Evolutionary conservation across 192 early-diverging fungal species (phyloP), one percentile per base, ranked within the genome.

Genomic region (Entomortierella lignicola): DNA sequence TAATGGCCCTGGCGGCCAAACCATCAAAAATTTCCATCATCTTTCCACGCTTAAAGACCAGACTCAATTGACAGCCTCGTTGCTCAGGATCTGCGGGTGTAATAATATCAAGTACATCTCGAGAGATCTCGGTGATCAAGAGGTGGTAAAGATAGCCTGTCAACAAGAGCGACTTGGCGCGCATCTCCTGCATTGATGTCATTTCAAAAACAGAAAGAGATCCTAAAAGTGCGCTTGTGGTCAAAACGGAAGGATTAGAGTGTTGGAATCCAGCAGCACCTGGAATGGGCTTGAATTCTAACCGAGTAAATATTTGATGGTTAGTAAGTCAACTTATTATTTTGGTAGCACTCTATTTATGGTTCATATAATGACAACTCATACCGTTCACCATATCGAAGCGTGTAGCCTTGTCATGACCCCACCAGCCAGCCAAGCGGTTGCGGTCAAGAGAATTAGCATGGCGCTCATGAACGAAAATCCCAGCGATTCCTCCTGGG

Each of bases 371-470:
- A 0, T 8, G 32, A 4, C 3, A 60, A 63, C 15, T 12, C 44
- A 12, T 81, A 84, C 86, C 81, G 73, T 95, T 90, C 68, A 87
- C 82, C 97, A 99, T 97, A 41, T 93, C 82, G 81, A 99, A 99
- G 53, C 94, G 92, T 12, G 91, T 92, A 26, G 60, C 70, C 63
- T 90, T 91, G 39, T 96, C 90, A 69, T 94, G 92, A 29, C 94
- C 93, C 96, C 96, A 99, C 98, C 98, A 99, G 12, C 96, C 96
- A 2, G 90, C 85, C 32, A 97, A 86, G 30, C 93, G 88, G 74
- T 58, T 57, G 21, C 90, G 83, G 21, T 82, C 77, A 42, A 83
- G 72, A 57, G 86, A 80, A 37, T 83, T 74, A n/a, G 87, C 88
- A 67, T 97, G 89, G 65, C 89, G 90, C 72, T 93, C 89, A 61